Conservation (phyloP, 148 eudicot genomes). For the Vaccinium myrtillus region DNA sequence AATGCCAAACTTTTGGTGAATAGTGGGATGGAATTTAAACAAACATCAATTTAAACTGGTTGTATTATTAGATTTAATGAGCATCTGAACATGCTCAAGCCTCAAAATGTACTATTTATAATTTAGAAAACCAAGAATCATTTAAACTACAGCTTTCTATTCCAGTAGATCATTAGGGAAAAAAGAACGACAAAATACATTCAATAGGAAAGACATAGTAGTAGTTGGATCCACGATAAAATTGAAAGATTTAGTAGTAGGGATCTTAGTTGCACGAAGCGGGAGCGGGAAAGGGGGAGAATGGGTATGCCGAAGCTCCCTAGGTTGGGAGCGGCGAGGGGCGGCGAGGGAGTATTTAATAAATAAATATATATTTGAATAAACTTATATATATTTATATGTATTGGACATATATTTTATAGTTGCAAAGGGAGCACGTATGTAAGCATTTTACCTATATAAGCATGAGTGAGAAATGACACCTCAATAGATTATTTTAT, state of each 20-base stretch:
- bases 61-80: not conserved
- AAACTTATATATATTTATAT: too few relatives aligned
- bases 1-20: conserved; percentile 7
- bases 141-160: not conserved
- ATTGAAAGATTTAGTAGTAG: not conserved
- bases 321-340: too few relatives aligned
- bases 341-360: too few relatives aligned
- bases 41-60: not conserved
- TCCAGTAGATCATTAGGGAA: not conserved
- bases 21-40: not conserved
- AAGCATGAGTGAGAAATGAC: too few relatives aligned
- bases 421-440: too few relatives aligned
- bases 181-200: not conserved
- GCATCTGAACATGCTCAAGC: not conserved
- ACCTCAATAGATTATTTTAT: too few relatives aligned
- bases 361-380: too few relatives aligned
- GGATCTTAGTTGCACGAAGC: not conserved
- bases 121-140: not conserved
- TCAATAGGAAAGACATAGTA: not conserved
- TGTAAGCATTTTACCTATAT: too few relatives aligned
- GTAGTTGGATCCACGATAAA: not conserved
- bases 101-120: not conserved
- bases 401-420: too few relatives aligned
- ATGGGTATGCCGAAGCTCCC: too few relatives aligned
- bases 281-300: too few relatives aligned